phyloP scores from a whole-genome alignment of 768 basidiomycete genomes.

The Tulasnella calospora region DNA sequence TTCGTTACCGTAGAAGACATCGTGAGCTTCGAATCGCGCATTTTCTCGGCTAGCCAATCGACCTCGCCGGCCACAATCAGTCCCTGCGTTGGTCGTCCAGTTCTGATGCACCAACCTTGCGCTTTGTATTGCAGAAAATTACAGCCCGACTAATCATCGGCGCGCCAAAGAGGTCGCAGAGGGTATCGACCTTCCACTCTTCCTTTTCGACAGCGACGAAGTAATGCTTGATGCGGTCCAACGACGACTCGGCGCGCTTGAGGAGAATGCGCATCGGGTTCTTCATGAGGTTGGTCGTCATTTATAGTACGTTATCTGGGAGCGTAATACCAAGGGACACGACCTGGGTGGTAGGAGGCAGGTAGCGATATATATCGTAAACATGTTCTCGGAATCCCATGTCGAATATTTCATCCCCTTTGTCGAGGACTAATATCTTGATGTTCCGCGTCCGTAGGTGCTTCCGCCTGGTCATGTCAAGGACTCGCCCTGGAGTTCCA shows the following conservation, averaged over 20 bases:
- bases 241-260: constrained; percentile 97
- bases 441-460: constrained; percentile 92
- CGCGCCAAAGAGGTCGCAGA: constrained; percentile 96
- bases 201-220: constrained; percentile 99
- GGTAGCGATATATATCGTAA: constrained; percentile 96
- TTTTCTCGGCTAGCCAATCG: constrained; percentile 98
- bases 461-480: constrained; percentile 96
- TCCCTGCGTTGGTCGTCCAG: background rate
- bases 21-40: constrained; percentile 84
- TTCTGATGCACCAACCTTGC: constrained; percentile 57
- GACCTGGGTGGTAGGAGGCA: constrained; percentile 95
- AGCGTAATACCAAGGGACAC: constrained; percentile 94
- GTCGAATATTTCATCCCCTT: constrained; percentile 92
- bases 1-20: constrained; percentile 33
- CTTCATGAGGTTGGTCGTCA: constrained; percentile 68
- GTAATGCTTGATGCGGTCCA: constrained; percentile 95
- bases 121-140: constrained; percentile 96
- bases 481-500: constrained; percentile 95
- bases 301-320: constrained; percentile 88
- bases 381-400: constrained; percentile 99
- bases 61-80: constrained; percentile 48
- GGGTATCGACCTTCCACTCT: constrained; percentile 89
- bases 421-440: constrained; percentile 94
- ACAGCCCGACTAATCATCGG: constrained; percentile 99
- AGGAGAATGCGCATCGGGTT: constrained; percentile 97